Conservation (phyloP, 208 protist species). For the Leishmania mexicana region DNA sequence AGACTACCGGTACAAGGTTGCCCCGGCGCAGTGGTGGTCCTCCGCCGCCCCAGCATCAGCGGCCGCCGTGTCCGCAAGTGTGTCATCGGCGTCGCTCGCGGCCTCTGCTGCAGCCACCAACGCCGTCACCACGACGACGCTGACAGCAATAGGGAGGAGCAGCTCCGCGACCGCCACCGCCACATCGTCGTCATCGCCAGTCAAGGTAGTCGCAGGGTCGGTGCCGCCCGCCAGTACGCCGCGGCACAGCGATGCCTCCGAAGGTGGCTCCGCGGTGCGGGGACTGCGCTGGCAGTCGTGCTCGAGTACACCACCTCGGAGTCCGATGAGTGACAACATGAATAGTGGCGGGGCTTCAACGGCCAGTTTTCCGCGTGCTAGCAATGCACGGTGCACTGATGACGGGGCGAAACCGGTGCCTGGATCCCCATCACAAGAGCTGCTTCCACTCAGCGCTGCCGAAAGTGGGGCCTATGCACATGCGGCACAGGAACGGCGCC, state of each 20-base stretch:
- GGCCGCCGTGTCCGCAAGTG: not conserved
- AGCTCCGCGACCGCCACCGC: not conserved
- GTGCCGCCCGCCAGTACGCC: not conserved
- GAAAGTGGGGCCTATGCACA: not conserved
- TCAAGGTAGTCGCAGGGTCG: not conserved
- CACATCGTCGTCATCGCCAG: not conserved
- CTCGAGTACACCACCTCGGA: slow-evolving; percentile 8
- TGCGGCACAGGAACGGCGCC: not conserved
- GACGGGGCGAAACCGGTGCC: not conserved
- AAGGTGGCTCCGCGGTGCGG: not conserved
- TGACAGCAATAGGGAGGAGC: not conserved
- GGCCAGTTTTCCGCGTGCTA: too few relatives aligned
- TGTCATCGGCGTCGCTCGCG: not conserved
- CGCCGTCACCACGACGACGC: not conserved
- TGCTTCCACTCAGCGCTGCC: not conserved
- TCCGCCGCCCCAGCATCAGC: not conserved
- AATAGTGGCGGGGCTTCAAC: not conserved
- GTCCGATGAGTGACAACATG: not conserved
- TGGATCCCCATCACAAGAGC: not conserved
- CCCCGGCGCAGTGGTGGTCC: slow-evolving; percentile 51
- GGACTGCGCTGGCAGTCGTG: slow-evolving; percentile 16
- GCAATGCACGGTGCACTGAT: not conserved
- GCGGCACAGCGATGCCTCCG: not conserved
- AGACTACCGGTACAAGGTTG: slow-evolving; percentile 57
- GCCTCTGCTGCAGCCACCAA: not conserved